phyloP scores from a whole-genome alignment of 177 flowering plant genomes.

The Vitis hybrid region DNA sequence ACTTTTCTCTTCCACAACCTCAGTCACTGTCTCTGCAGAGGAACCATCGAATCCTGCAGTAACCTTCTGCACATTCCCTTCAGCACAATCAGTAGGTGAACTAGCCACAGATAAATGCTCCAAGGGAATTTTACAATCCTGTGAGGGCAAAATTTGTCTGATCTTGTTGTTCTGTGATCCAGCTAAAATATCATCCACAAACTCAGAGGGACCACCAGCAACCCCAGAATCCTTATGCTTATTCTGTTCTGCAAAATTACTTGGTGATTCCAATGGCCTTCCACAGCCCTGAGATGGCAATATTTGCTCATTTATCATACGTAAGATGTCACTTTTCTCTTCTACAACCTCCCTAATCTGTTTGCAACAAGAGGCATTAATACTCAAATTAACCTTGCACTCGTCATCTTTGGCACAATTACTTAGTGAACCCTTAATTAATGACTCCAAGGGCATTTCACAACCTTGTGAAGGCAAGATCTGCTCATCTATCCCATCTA shows the following conservation, averaged over 20 bases:
- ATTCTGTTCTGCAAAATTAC: not conserved
- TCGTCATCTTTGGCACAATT: not conserved
- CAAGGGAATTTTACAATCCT: no score
- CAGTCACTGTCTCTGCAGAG: not conserved
- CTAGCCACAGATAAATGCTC: no score
- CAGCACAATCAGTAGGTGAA: no score
- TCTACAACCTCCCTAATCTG: not conserved
- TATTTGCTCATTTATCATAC: not conserved
- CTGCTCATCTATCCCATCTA: no score
- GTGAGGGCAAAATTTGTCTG: no score
- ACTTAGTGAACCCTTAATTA: not conserved
- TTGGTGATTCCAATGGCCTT: constrained; percentile 3
- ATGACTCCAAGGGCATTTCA: not conserved
- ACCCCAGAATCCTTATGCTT: constrained; percentile 4
- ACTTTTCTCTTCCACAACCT: constrained; percentile 15
- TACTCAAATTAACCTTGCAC: not conserved
- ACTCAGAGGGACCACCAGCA: constrained; percentile 2
- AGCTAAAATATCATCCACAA: not conserved
- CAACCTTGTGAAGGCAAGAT: not conserved
- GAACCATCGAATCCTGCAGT: no score
- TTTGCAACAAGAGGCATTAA: not conserved
- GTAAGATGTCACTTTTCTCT: not conserved
- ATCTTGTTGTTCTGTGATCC: no score
- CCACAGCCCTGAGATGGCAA: constrained; percentile 6
- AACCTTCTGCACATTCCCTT: no score